Percentiles rank a stretch among this genome's conserved stretches.
Conservation (phyloP, 371 early-diverging fungal genomes). For the Mycotypha africana region DNA sequence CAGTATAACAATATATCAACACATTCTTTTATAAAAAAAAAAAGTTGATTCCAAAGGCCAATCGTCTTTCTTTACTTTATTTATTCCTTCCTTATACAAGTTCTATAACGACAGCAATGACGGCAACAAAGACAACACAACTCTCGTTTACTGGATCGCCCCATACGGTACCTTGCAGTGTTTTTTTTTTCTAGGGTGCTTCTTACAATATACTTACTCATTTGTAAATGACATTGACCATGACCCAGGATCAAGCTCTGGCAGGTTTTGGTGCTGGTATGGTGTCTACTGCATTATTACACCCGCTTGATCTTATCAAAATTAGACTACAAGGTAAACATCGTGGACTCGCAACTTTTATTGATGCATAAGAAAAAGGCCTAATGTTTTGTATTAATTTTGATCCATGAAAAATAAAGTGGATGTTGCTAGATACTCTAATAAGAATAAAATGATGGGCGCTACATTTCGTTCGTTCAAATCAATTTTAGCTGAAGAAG, state of each 20-base stretch:
- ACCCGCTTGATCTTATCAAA: slow-evolving; percentile 92
- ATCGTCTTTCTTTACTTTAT: neutral
- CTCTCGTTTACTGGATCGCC: slow-evolving; percentile 19
- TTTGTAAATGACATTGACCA: slow-evolving; percentile 2
- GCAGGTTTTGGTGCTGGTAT: slow-evolving; percentile 88
- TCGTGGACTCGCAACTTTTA: too few species aligned
- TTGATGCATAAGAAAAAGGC: too few species aligned
- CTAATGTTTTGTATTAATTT: too few species aligned
- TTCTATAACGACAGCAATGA: too few species aligned
- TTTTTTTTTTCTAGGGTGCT: neutral
- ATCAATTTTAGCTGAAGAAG: slow-evolving; percentile 49
- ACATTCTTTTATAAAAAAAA: too few species aligned
- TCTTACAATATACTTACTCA: neutral
- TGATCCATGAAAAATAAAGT: slow-evolving; percentile 21
- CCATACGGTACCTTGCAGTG: slow-evolving; percentile 9
- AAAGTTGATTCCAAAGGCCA: too few species aligned
- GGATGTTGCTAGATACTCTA: slow-evolving; percentile 39
- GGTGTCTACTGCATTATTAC: slow-evolving; percentile 75
- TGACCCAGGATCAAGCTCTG: slow-evolving; percentile 89
- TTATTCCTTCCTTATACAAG: neutral
- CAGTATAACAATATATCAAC: too few species aligned
- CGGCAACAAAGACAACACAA: neutral
- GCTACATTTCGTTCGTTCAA: slow-evolving; percentile 65
- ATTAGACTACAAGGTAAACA: slow-evolving; percentile 89
- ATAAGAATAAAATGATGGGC: slow-evolving; percentile 48